Conservation (phyloP, 768 basidiomycete genomes). For the Hortiboletus flavorubellus region DNA sequence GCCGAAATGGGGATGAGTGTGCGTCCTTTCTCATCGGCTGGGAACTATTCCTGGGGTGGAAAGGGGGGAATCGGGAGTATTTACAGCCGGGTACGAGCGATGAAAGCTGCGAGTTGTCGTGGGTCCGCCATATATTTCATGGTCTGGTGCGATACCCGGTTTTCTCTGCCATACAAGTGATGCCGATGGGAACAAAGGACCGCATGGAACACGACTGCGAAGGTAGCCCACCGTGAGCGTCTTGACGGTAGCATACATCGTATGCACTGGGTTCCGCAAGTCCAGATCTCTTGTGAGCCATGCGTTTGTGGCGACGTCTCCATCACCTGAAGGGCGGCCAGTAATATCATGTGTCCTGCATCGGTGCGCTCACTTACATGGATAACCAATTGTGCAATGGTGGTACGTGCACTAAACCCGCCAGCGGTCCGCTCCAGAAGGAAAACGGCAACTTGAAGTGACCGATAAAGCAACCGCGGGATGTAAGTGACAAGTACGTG, state of each 20-base stretch:
- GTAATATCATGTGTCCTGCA: slow-evolving; percentile 1
- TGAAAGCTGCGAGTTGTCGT: background rate
- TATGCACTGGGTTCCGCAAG: background rate
- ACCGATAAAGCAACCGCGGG: background rate
- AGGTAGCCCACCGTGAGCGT: background rate
- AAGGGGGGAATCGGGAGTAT: background rate
- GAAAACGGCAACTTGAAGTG: background rate
- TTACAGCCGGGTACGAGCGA: background rate
- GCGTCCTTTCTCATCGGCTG: background rate
- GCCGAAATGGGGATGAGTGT: slow-evolving; percentile 3
- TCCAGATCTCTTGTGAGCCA: background rate
- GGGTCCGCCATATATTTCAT: background rate
- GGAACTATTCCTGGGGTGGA: background rate
- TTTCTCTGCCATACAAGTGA: background rate
- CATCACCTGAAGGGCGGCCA: background rate
- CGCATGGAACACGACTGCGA: slow-evolving; percentile 5
- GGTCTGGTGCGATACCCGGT: background rate
- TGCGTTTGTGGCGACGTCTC: slow-evolving; percentile 1
- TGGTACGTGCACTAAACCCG: background rate
- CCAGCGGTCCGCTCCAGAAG: background rate
- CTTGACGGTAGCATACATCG: background rate
- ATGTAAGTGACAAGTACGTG: background rate
- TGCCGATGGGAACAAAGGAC: slow-evolving; percentile 6
- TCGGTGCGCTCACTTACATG: slow-evolving; percentile 1
- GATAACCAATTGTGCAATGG: background rate